Conservation (phyloP, 139 green algal species). For the Coccomyxa sp. region DNA sequence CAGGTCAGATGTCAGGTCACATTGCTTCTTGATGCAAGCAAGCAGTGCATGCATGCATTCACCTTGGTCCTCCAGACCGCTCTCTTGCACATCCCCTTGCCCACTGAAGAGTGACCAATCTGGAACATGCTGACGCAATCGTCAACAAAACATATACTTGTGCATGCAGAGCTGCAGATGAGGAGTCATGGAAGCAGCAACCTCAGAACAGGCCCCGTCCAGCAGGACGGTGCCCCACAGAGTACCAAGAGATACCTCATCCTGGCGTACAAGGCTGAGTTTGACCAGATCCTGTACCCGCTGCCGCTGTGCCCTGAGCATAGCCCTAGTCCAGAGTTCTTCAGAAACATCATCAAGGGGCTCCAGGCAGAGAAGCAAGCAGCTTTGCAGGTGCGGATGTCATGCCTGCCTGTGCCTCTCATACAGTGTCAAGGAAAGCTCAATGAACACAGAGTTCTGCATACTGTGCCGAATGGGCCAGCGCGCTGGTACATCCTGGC, state of each 20-base stretch:
- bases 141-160: too few species aligned
- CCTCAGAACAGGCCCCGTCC: too few species aligned
- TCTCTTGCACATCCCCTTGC: too few species aligned
- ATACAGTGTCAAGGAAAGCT: background rate
- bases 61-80: too few species aligned
- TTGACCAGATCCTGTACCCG: constrained; percentile 89
- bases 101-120: too few species aligned
- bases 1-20: too few species aligned
- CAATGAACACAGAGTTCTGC: background rate
- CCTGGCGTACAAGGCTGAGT: constrained; percentile 86
- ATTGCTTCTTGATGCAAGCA: too few species aligned
- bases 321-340: constrained; percentile 51
- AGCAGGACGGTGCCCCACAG: too few species aligned
- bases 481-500: background rate
- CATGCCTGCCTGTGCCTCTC: too few species aligned
- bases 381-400: background rate
- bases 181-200: too few species aligned
- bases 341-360: constrained; percentile 52
- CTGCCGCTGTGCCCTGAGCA: constrained; percentile 78
- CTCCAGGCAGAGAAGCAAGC: constrained; percentile 37
- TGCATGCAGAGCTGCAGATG: too few species aligned
- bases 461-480: background rate
- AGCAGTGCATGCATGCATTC: constrained; percentile 29
- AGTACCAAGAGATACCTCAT: constrained; percentile 91
- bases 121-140: too few species aligned